Base-by-base conservation (phyloP, 106 monocot genomes). In the Dendrobium catenatum region DNA sequence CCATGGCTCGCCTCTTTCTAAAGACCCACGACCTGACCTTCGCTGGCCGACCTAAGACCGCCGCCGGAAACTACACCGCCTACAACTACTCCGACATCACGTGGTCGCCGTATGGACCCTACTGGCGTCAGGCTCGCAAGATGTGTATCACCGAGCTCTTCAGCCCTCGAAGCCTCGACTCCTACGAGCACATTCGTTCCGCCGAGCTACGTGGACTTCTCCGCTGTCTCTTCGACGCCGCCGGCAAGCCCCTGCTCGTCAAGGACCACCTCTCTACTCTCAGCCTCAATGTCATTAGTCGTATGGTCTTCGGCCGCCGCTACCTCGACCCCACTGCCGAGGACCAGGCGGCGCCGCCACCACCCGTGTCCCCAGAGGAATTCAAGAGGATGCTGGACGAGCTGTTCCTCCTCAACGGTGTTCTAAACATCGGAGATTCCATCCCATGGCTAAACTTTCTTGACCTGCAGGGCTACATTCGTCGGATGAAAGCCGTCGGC, bases 371-470 rank as follows among this genome's bases (percentile, higher is more conserved):
- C 9, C 84, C 73, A 3, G 48, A 79, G 6, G 93, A 95, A 83
- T 95, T 95, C 83, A 93, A 90, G 81, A 54, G 15, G 86, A 95
- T 93, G 92, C 75, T 95, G 6, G 90, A 95, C 72, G 95, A 95
- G 86, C 75, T 92, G 40, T 92, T 95, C 80, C 76, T 92, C 54
- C 83, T 95, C 17, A 92, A 84, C 68, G 95, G 89, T 27, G 92
- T 82, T 16, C 48, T 89, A 18, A 92, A 92, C 77, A 81, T 92
- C 19, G 92, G 92, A 4, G 95, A 93, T 76, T 58, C 54, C 56
- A 88, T 93, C 10, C 90, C 93, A 5, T 90, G 90, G 83, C 4
- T 88, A n/a, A 76, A 83, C 24, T 83, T 86, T 79, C 43, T 91
- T 43, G 90, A 90, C 44, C 66, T 93, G 59, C 94, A 94, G 61